phyloP scores from a whole-genome alignment of 441 rosid genomes.

The Flueggea neowawraea region DNA sequence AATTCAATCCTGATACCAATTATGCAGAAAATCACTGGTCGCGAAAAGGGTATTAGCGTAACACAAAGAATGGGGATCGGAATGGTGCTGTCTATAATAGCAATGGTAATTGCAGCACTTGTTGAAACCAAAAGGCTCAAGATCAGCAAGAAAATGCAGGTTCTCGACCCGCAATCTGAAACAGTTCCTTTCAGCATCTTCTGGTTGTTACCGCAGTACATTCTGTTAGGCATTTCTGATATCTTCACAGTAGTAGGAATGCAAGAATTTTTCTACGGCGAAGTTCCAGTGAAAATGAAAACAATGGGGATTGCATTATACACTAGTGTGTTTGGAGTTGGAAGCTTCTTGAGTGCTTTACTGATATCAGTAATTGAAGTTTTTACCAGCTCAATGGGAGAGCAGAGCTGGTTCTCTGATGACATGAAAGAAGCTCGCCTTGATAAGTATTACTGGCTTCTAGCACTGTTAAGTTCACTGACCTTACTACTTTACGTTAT shows the following conservation, averaged over 20 bases:
- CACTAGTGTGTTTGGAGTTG: slow-evolving; percentile 91
- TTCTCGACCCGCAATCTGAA: slow-evolving; percentile 11
- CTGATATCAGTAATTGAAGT: slow-evolving; percentile 60
- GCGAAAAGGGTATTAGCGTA: slow-evolving; percentile 53
- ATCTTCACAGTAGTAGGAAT: slow-evolving; percentile 93
- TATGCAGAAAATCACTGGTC: slow-evolving; percentile 36
- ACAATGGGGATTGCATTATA: slow-evolving; percentile 91
- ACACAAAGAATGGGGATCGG: slow-evolving; percentile 91
- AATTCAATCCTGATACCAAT: slow-evolving; percentile 62
- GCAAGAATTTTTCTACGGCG: slow-evolving; percentile 94
- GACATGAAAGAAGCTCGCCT: slow-evolving; percentile 80
- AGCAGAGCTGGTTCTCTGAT: slow-evolving; percentile 77
- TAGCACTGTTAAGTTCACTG: slow-evolving; percentile 50
- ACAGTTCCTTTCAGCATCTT: slow-evolving; percentile 57
- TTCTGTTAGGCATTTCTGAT: slow-evolving; percentile 76
- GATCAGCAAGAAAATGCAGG: slow-evolving; percentile 27
- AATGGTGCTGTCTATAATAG: slow-evolving; percentile 74
- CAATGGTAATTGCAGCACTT: slow-evolving; percentile 76
- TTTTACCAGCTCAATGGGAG: slow-evolving; percentile 33
- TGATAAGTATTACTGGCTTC: slow-evolving; percentile 77
- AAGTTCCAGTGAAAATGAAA: slow-evolving; percentile 80
- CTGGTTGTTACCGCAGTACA: slow-evolving; percentile 87
- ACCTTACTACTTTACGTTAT: slow-evolving; percentile 55
- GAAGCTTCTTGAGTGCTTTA: slow-evolving; percentile 84
- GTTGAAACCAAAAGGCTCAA: slow-evolving; percentile 67